A percentile compares a stretch with the other conserved stretches of the same genome.
phyloP scores from a whole-genome alignment of 371 early-diverging fungal species.

The Mortierella sp. region DNA sequence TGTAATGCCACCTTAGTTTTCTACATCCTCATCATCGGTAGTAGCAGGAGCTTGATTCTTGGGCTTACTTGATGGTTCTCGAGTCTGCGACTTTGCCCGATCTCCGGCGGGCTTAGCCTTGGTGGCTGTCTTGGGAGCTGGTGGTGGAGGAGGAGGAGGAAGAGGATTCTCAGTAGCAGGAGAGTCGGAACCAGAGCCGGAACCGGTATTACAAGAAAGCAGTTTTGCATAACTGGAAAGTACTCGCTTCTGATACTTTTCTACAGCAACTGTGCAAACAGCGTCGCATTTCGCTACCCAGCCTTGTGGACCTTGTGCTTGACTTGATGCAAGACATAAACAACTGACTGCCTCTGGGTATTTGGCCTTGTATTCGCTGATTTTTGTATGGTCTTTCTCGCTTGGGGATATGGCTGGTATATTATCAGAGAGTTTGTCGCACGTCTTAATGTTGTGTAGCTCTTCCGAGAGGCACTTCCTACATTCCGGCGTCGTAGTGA shows the following conservation, averaged over 20 bases:
- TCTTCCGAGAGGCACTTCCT: conserved; percentile 44
- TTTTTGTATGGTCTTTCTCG: conserved; percentile 3
- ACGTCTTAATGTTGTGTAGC: conserved; percentile 60
- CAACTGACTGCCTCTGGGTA: conserved; percentile 18
- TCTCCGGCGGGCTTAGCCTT: neutral
- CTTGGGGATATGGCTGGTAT: neutral
- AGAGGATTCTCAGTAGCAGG: neutral
- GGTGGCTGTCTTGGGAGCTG: neutral
- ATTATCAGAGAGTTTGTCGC: conserved; percentile 27
- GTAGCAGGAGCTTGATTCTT: too few species aligned
- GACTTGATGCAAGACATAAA: conserved; percentile 10
- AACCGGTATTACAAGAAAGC: conserved; percentile 6
- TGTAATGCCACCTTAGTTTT: neutral
- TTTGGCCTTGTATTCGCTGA: conserved; percentile 19
- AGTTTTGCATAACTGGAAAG: neutral
- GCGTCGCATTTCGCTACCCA: conserved; percentile 15
- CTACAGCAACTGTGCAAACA: conserved; percentile 6
- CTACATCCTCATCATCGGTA: too few species aligned
- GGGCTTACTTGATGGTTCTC: too few species aligned
- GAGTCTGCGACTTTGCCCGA: neutral
- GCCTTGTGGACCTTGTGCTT: neutral
- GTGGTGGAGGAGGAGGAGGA: too few species aligned
- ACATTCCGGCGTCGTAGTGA: neutral
- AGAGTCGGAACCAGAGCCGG: neutral
- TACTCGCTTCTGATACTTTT: neutral